Conservation (phyloP, 2,329 filamentous ascomycete genomes). For the Fusarium mexicanum region DNA sequence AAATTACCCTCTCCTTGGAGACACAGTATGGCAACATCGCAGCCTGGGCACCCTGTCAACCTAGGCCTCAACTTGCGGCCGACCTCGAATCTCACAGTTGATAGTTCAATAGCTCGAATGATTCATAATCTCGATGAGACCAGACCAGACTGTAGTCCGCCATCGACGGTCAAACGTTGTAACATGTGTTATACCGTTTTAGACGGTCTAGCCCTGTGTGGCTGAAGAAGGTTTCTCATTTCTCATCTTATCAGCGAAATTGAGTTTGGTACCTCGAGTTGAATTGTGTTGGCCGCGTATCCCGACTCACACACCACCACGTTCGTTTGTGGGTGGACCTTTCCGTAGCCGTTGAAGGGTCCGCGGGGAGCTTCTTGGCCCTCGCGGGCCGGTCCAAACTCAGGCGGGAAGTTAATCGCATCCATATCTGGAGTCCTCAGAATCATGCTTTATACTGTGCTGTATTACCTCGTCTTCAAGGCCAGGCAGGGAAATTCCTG, state of each 20-base stretch:
- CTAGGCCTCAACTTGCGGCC: slow-evolving; percentile 11
- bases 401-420: slow-evolving; percentile 30
- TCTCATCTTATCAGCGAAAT: slow-evolving; percentile 4
- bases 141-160: slow-evolving; percentile 15
- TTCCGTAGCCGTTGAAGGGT: slow-evolving; percentile 31
- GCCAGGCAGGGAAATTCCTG: slow-evolving; percentile 3
- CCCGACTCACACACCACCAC: slow-evolving; percentile 25
- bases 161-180: not conserved
- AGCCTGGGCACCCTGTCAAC: slow-evolving; percentile 18
- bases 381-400: slow-evolving; percentile 35
- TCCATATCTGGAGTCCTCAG: slow-evolving; percentile 6
- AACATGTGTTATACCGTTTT: not conserved
- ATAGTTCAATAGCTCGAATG: slow-evolving; percentile 7
- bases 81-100: slow-evolving; percentile 12
- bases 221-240: slow-evolving; percentile 5
- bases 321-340: slow-evolving; percentile 16
- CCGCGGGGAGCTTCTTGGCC: slow-evolving; percentile 17
- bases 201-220: slow-evolving; percentile 26
- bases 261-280: slow-evolving; percentile 34
- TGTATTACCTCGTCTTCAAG: slow-evolving; percentile 2
- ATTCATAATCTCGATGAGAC: slow-evolving; percentile 26
- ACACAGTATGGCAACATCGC: not conserved
- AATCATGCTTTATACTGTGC: slow-evolving; percentile 3
- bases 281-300: slow-evolving; percentile 5
- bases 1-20: not conserved